Percentiles rank a stretch among this genome's conserved stretches.
phyloP scores from a whole-genome alignment of 768 basidiomycete genomes.

The Trametes gibbosa region DNA sequence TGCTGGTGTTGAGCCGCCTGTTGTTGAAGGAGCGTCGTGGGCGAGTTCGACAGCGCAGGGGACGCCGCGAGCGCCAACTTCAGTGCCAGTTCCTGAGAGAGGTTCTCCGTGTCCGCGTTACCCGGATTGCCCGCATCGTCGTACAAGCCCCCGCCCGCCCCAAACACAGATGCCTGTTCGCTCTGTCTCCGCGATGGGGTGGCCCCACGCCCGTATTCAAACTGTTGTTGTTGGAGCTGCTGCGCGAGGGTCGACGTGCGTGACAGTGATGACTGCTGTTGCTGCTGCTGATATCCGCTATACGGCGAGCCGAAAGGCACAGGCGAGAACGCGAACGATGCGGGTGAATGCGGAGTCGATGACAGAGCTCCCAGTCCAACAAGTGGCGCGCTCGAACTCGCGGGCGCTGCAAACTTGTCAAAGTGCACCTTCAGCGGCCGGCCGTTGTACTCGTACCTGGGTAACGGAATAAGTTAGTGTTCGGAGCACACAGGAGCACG shows the following conservation, averaged over 20 bases:
- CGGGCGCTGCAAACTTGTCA: constrained; percentile 68
- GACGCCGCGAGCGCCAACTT: constrained; percentile 11
- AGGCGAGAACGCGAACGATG: constrained; percentile 13
- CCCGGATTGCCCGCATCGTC: not conserved
- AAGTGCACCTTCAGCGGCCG: constrained; percentile 86
- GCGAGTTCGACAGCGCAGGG: constrained; percentile 5
- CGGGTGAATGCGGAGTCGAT: constrained; percentile 16
- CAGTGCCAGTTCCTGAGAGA: constrained; percentile 5
- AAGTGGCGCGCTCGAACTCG: constrained; percentile 18
- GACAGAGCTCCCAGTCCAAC: constrained; percentile 13
- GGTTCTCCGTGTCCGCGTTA: not conserved
- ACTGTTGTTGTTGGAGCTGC: constrained; percentile 17
- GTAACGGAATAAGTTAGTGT: not conserved
- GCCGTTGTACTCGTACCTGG: constrained; percentile 85
- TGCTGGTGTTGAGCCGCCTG: too few relatives aligned
- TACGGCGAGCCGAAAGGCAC: not conserved
- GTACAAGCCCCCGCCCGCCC: not conserved
- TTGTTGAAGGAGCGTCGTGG: not conserved
- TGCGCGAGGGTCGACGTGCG: constrained; percentile 21
- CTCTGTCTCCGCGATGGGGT: constrained; percentile 5
- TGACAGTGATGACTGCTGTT: constrained; percentile 1
- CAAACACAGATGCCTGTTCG: not conserved
- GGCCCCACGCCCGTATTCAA: constrained; percentile 9
- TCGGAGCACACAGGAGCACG: not conserved
- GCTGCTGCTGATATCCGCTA: not conserved